Percentiles rank a stretch among this genome's conserved stretches.
Evolutionary conservation across 108 stramenopile genomes (phyloP).

Genomic region (Cyclotella baltica): DNA sequence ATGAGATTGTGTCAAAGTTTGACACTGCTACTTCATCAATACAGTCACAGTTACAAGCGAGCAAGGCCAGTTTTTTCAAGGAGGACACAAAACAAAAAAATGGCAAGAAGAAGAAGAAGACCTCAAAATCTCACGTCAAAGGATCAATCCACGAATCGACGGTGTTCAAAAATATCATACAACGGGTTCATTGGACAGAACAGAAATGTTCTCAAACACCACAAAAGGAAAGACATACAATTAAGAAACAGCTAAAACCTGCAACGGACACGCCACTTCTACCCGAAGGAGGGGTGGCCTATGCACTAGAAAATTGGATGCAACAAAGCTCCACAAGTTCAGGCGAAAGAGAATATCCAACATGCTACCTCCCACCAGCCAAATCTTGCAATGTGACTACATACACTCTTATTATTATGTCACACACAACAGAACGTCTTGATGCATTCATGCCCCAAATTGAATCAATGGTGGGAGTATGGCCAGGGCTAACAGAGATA

Average conservation of each 20-base stretch:
- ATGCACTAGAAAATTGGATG: slow-evolving; percentile 47
- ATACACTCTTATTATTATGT: slow-evolving; percentile 60
- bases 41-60: slow-evolving; percentile 22
- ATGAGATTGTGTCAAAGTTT: slow-evolving; percentile 22
- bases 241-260: slow-evolving; percentile 25
- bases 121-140: neutral
- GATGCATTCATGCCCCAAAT: slow-evolving; percentile 49
- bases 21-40: slow-evolving; percentile 14
- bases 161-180: slow-evolving; percentile 52
- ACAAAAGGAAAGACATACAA: slow-evolving; percentile 29
- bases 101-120: no score
- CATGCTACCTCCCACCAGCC: slow-evolving; percentile 54
- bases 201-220: slow-evolving; percentile 38
- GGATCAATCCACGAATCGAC: slow-evolving; percentile 22
- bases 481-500: slow-evolving; percentile 67
- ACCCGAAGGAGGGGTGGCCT: slow-evolving; percentile 51
- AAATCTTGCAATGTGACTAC: slow-evolving; percentile 50
- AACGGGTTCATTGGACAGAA: slow-evolving; percentile 42
- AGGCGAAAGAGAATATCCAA: slow-evolving; percentile 33
- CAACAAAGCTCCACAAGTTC: neutral
- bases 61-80: slow-evolving; percentile 15
- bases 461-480: slow-evolving; percentile 39
- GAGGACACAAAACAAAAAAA: neutral
- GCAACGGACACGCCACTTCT: slow-evolving; percentile 49
- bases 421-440: slow-evolving; percentile 59